Conservation (phyloP, 345 rosid genomes). For the Eucalyptus globulus region DNA sequence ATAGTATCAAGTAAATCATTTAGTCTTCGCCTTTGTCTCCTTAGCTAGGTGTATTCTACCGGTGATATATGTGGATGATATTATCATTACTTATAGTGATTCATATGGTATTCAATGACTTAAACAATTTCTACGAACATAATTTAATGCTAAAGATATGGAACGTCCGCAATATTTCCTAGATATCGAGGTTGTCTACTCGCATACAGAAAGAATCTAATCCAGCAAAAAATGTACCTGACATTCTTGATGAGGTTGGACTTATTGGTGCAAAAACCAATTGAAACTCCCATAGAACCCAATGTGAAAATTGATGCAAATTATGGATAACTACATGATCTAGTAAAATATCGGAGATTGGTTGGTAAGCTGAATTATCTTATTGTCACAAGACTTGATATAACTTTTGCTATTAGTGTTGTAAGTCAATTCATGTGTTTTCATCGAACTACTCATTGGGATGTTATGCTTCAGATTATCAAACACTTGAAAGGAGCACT, state of each 20-base stretch:
- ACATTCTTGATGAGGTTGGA: too few relatives aligned
- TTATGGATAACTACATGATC: too few relatives aligned
- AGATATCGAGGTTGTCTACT: accelerated
- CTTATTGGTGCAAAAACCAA: too few relatives aligned
- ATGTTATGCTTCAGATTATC: too few relatives aligned
- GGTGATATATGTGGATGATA: accelerated
- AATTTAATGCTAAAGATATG: accelerated
- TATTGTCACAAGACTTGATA: accelerated
- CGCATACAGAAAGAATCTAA: accelerated
- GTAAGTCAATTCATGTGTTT: accelerated
- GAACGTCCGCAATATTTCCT: accelerated
- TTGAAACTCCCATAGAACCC: too few relatives aligned
- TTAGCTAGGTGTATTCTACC: accelerated
- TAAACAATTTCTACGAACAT: accelerated
- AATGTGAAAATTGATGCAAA: accelerated
- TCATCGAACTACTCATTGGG: accelerated
- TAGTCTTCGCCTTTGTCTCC: too few relatives aligned
- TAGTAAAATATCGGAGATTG: too few relatives aligned
- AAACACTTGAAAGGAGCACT: too few relatives aligned
- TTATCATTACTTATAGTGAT: too few relatives aligned
- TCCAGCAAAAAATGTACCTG: accelerated
- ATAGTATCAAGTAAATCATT: accelerated
- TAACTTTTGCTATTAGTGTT: too few relatives aligned
- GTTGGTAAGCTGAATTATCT: too few relatives aligned
- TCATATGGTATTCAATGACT: too few relatives aligned